Base-by-base conservation (phyloP, 2,329 filamentous ascomycete species). In the Epichloe typhina region DNA sequence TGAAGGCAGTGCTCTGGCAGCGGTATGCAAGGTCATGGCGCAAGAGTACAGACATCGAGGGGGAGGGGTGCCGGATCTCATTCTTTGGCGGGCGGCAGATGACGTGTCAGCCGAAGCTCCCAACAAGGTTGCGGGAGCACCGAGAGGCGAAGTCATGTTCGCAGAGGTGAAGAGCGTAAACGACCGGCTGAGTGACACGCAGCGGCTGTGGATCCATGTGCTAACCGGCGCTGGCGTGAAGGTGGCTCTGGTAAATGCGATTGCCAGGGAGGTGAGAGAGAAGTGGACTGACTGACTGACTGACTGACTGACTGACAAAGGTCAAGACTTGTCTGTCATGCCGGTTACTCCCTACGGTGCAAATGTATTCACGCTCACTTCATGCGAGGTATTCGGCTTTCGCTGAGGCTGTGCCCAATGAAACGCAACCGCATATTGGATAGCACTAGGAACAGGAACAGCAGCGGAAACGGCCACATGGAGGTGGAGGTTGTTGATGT, bases 181-280 rank as follows among this genome's bases (percentile, higher is more conserved):
- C 67, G 93, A 98, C 73, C 81, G 89, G 39, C 72, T 98, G 61
- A 97, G 91, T 67, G 93, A 98, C 71, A 95, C 90, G 17, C 93
- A 98, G 70, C 74, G 93, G 58, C 75, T 98, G 57, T 98, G 93
- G 93, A 95, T 97, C 60, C 88, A 97, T 72, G 88, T 96, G 7
- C 74, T 98, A 49, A 84, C 83, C 7, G 83, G 84, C 1, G 89
- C 90, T 1, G 91, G 93, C 2, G 77, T 97, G 39, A 79, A 76
- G 57, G 91, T 97, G 31, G 90, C 95, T 59, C 72, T 97, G 56
- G 94, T 79, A 62, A 79, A 82, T 63, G 80, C 79, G 12, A 67
- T 78, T 38, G 77, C 77, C 39, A 74, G 66, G 55, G 73, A 80
- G 59, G 69, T 77, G 31, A 68, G 68, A 53, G 64, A 53, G 64